Base-by-base conservation (phyloP, 768 basidiomycete genomes). In the Mrakia blollopis region DNA sequence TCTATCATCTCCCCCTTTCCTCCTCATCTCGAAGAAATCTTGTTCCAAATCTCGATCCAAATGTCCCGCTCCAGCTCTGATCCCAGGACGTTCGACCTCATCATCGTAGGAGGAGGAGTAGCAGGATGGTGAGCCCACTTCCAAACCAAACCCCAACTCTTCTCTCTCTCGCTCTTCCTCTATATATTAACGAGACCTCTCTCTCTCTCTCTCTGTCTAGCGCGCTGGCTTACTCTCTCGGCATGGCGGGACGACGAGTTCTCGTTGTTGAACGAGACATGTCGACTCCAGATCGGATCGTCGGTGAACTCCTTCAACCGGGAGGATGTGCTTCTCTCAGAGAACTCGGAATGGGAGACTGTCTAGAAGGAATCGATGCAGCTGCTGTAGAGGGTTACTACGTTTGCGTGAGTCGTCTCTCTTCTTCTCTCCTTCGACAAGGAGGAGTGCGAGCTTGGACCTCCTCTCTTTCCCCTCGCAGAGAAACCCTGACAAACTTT, bases 271-370 rank as follows among this genome's bases (percentile, higher is more conserved):
- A 99, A 84, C 90, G 96, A 16, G 96, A 95, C 21, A 87, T 98
- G 5, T 87, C 91, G 0, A 91, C 93, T 82, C 97, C 97, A 0
- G 94, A 98, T 86, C 88, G 97, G 25, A 98, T 99, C 80, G 97
- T 98, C 47, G 97, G 97, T 35, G 97, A 99, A 47, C 89, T 98
- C 0, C 86, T 99, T 32, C 97, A 99, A 81, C 97, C 97, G 2
- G 94, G 91, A 1, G 97, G 97, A 0, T 89, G 94, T 32, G 85
- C 86, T 18, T 89, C 93, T 0, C 85, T 99, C 63, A 85, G 88
- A 75, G 84, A 87, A 52, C 88, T 99, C n/a, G 95, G 93, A 0
- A 83, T 99, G 80, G 88, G 88, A 68, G 85, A 85, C 10, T 90
- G 89, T 73, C 83, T 97, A 63, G 91, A 98, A 35, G 90, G 88